Conservation (phyloP, 768 basidiomycete species). For the Kwoniella sp. region DNA sequence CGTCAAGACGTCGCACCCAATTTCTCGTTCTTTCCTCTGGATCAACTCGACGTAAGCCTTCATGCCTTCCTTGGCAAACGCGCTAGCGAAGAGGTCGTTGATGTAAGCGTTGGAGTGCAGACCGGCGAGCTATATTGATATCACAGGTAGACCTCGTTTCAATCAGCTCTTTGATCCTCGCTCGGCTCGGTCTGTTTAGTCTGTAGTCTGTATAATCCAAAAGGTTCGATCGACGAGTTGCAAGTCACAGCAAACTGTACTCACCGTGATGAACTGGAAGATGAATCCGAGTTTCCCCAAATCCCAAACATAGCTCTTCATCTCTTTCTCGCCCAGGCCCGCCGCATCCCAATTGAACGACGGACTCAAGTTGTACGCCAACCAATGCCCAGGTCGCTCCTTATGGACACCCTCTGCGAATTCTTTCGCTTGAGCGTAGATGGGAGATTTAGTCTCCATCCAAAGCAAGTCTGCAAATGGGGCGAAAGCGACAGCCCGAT, state of each 20-base stretch:
- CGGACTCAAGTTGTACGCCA: slow-evolving; percentile 93
- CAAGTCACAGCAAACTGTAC: no score
- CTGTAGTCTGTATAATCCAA: no score
- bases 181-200: no score
- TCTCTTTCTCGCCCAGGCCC: slow-evolving; percentile 79
- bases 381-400: slow-evolving; percentile 77
- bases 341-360: slow-evolving; percentile 72
- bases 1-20: slow-evolving; percentile 93
- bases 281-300: slow-evolving; percentile 93
- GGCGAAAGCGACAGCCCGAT: slow-evolving; percentile 87
- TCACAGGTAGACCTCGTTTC: no score
- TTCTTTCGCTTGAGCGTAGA: slow-evolving; percentile 84
- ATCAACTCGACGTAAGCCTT: slow-evolving; percentile 96
- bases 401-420: slow-evolving; percentile 81
- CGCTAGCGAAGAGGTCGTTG: slow-evolving; percentile 83
- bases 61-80: slow-evolving; percentile 94
- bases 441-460: slow-evolving; percentile 81
- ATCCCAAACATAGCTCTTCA: slow-evolving; percentile 85
- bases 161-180: no score
- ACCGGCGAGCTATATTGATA: slow-evolving; percentile 87
- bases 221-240: no score
- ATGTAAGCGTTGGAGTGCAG: slow-evolving; percentile 98
- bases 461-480: slow-evolving; percentile 69
- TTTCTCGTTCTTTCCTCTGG: slow-evolving; percentile 86
- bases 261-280: slow-evolving; percentile 75